Evolutionary conservation across 1,284 basidiomycete genomes (phyloP).

Genomic region (Prillingera fragicola): DNA sequence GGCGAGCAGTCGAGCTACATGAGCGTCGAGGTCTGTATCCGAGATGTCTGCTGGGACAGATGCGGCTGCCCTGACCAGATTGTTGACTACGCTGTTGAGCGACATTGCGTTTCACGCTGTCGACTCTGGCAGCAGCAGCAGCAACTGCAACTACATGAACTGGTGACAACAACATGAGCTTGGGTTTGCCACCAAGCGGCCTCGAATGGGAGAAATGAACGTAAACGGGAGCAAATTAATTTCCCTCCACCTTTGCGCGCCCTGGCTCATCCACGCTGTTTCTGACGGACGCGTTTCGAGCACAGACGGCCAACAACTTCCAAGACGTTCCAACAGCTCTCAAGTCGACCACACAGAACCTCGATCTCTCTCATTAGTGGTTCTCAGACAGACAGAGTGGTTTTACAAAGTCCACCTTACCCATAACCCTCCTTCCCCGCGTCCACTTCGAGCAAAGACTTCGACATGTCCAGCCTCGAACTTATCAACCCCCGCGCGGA

Average conservation of each 20-base stretch:
- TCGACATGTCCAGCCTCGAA: constrained; percentile 58
- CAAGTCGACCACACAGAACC: too few species aligned
- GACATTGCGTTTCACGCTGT: too few species aligned
- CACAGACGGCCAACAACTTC: background rate
- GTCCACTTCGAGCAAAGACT: background rate
- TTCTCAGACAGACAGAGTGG: too few species aligned
- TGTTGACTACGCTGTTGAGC: constrained; percentile 76
- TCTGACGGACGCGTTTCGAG: constrained; percentile 5
- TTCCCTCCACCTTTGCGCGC: constrained; percentile 1
- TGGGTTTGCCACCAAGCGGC: background rate
- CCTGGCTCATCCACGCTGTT: constrained; percentile 3
- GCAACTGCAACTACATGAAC: too few species aligned
- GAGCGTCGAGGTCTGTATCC: constrained; percentile 78
- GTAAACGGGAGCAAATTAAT: background rate
- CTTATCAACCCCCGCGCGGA: constrained; percentile 94
- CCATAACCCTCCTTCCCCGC: background rate
- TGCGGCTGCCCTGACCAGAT: constrained; percentile 71
- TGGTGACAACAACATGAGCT: background rate
- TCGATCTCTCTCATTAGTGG: too few species aligned
- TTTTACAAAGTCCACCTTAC: background rate
- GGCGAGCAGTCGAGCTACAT: constrained; percentile 80
- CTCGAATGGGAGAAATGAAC: background rate
- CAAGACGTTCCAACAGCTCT: background rate
- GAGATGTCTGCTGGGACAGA: constrained; percentile 60
- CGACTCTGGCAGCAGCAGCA: too few species aligned